Evolutionary conservation across 2,329 filamentous ascomycete species (phyloP).

Genomic region (Truncatella angustata): DNA sequence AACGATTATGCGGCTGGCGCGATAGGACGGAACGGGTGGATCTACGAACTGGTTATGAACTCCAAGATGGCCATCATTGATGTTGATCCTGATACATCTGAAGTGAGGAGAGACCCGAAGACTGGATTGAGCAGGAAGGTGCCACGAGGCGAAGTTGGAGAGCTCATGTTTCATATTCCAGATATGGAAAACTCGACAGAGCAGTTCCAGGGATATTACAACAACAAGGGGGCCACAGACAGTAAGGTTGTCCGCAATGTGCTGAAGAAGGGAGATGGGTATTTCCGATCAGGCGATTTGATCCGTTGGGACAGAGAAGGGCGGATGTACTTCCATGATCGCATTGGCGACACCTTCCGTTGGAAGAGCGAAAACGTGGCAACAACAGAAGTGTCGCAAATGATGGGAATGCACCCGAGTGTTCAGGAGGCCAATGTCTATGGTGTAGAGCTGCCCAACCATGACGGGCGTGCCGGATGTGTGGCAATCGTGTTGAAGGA

Average conservation of each 20-base stretch:
- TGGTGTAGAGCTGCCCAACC: slow-evolving; percentile 73
- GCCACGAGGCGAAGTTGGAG: slow-evolving; percentile 63
- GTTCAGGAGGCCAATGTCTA: slow-evolving; percentile 84
- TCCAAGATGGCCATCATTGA: slow-evolving; percentile 57
- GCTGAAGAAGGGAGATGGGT: slow-evolving; percentile 73
- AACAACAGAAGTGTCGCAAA: slow-evolving; percentile 77
- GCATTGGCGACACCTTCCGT: slow-evolving; percentile 74
- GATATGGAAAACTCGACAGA: slow-evolving; percentile 58
- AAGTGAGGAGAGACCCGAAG: slow-evolving; percentile 63
- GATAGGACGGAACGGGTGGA: slow-evolving; percentile 68
- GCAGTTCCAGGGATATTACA: slow-evolving; percentile 80
- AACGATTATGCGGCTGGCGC: slow-evolving; percentile 76
- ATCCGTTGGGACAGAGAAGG: slow-evolving; percentile 70
- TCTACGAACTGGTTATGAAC: slow-evolving; percentile 57
- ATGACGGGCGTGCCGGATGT: slow-evolving; percentile 83
- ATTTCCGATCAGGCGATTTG: slow-evolving; percentile 83
- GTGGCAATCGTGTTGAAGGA: slow-evolving; percentile 64
- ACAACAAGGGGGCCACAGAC: slow-evolving; percentile 67
- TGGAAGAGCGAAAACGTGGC: slow-evolving; percentile 86
- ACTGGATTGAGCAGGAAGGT: slow-evolving; percentile 68
- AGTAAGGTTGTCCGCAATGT: slow-evolving; percentile 75
- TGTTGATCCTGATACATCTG: slow-evolving; percentile 69
- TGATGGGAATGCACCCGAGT: slow-evolving; percentile 62
- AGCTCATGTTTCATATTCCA: slow-evolving; percentile 72
- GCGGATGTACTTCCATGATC: slow-evolving; percentile 76